Evolutionary conservation across 108 stramenopile genomes (phyloP).

Genomic region (Stephanodiscus minutulus): DNA sequence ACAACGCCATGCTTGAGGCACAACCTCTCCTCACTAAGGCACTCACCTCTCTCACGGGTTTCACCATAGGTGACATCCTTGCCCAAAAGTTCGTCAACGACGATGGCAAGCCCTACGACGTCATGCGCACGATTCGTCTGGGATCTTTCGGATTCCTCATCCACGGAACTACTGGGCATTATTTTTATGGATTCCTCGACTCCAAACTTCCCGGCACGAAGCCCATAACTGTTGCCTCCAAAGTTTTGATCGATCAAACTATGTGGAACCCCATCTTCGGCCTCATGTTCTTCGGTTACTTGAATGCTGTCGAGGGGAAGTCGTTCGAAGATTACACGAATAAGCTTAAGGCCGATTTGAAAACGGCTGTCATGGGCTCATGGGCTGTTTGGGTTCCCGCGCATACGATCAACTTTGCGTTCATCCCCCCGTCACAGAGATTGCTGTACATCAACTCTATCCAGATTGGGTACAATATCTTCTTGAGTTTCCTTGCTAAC

Average conservation of each 20-base stretch:
- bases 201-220: conserved; percentile 91
- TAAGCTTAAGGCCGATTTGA: conserved; percentile 89
- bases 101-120: conserved; percentile 85
- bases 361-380: conserved; percentile 91
- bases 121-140: conserved; percentile 85
- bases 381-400: conserved; percentile 81
- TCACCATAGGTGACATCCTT: conserved; percentile 90
- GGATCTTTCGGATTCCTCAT: conserved; percentile 94
- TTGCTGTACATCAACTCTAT: conserved; percentile 96
- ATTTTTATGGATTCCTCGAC: conserved; percentile 94
- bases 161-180: conserved; percentile 95
- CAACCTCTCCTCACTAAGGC: conserved; percentile 87
- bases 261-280: conserved; percentile 97
- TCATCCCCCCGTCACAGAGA: conserved; percentile 89
- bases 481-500: conserved; percentile 93
- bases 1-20: conserved; percentile 86
- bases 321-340: conserved; percentile 79
- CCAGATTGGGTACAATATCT: conserved; percentile 95
- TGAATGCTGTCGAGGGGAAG: conserved; percentile 87
- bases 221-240: conserved; percentile 88
- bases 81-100: conserved; percentile 91
- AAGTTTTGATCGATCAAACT: conserved; percentile 93
- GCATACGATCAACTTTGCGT: conserved; percentile 95
- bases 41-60: conserved; percentile 85
- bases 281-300: conserved; percentile 94